Evolutionary conservation across 1,284 basidiomycete species (phyloP).

Genomic region (Ganoderma multipileum): DNA sequence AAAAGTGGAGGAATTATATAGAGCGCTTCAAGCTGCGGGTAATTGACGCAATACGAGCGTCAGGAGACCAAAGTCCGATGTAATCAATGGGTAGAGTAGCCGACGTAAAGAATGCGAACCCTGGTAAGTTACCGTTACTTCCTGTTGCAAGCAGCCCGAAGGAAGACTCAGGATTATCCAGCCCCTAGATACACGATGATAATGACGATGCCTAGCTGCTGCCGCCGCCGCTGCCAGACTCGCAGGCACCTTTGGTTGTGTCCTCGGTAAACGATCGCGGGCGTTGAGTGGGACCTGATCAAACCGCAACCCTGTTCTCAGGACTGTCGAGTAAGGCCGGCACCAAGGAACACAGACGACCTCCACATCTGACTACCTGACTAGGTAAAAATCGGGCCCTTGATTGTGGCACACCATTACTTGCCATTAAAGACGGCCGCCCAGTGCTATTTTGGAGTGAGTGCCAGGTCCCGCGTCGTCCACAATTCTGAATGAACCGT

Average conservation of each 20-base stretch:
- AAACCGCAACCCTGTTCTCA: constrained; percentile 11
- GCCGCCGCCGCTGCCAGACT: neutral
- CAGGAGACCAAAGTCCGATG: constrained; percentile 1
- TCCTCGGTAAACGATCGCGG: neutral
- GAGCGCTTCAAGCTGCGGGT: neutral
- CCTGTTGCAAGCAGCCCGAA: neutral
- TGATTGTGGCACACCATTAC: constrained; percentile 31
- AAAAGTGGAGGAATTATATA: neutral
- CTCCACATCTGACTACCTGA: neutral
- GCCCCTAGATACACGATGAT: neutral
- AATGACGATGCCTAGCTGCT: neutral
- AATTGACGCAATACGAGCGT: neutral
- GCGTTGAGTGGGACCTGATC: constrained; percentile 4
- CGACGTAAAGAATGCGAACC: neutral
- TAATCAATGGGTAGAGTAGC: neutral
- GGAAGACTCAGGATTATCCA: neutral
- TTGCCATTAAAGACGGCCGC: neutral
- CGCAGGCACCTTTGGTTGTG: neutral
- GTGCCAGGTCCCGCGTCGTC: constrained; percentile 16
- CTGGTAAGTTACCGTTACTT: neutral
- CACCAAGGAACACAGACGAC: neutral
- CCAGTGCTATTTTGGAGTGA: constrained; percentile 13
- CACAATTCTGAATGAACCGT: constrained; percentile 18
- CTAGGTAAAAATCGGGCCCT: neutral
- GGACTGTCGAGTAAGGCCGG: constrained; percentile 4